A percentile compares a stretch with the other conserved stretches of the same genome.
Conservation (phyloP, 495 filamentous ascomycete species). For the Pseudotulostoma volvatum region DNA sequence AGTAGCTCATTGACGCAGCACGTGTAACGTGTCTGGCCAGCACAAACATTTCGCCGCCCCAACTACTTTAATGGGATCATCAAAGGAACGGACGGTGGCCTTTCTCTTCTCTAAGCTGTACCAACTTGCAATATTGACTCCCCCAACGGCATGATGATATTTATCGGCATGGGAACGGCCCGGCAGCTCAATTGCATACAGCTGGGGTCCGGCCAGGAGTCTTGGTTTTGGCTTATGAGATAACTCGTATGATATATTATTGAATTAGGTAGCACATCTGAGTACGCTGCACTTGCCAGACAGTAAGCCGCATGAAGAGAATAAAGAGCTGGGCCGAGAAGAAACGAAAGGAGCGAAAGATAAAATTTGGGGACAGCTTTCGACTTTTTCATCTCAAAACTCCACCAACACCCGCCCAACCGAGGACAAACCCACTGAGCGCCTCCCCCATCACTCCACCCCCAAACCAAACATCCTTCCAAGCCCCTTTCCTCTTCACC, state of each 20-base stretch:
- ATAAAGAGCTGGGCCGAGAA: not conserved
- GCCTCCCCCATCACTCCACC: constrained; percentile 32
- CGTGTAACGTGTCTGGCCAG: constrained; percentile 35
- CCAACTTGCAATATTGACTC: constrained; percentile 17
- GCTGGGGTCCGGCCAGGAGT: constrained; percentile 35
- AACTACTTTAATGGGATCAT: constrained; percentile 27
- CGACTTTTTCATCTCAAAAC: constrained; percentile 24
- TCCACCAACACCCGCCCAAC: constrained; percentile 33
- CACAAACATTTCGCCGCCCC: constrained; percentile 36
- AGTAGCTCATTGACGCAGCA: no score
- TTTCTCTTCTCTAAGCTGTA: constrained; percentile 32
- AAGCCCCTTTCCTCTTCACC: constrained; percentile 21
- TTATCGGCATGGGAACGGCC: constrained; percentile 41
- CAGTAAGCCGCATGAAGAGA: not conserved
- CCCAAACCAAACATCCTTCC: constrained; percentile 34
- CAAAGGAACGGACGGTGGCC: constrained; percentile 23
- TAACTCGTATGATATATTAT: constrained; percentile 33
- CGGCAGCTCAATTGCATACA: constrained; percentile 33
- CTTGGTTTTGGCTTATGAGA: constrained; percentile 33
- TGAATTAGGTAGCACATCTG: constrained; percentile 41
- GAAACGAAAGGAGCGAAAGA: not conserved
- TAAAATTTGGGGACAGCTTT: not conserved
- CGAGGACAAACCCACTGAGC: constrained; percentile 31
- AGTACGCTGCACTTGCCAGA: constrained; percentile 9
- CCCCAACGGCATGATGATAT: constrained; percentile 43